A percentile compares a stretch with the other conserved stretches of the same genome.
These are phyloP conservation scores for Anthracocystis panici-leucophaei DNA, from an alignment of 1,284 basidiomycete species.

Conservation along the genomic window DNA sequence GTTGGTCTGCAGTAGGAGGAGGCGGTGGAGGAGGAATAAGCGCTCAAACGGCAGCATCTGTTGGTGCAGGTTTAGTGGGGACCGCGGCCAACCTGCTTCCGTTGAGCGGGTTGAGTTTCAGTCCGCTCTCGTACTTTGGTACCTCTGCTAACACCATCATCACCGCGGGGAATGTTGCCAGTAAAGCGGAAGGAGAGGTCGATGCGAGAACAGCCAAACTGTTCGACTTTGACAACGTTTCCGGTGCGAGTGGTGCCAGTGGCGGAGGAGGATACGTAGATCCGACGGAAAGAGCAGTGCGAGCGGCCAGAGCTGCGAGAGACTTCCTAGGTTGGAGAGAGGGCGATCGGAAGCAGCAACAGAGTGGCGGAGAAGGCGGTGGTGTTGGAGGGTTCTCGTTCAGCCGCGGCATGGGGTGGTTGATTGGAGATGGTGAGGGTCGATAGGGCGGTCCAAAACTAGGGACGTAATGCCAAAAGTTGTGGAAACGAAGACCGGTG, in stretches of 20 bases:
- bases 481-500: background rate
- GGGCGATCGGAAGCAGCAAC: slow-evolving; percentile 1
- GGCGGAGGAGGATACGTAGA: slow-evolving; percentile 20
- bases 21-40: slow-evolving; percentile 3
- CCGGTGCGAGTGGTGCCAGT: slow-evolving; percentile 1
- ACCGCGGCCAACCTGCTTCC: slow-evolving; percentile 41
- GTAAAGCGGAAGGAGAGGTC: slow-evolving; percentile 1
- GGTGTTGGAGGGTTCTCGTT: slow-evolving; percentile 35
- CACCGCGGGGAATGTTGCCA: background rate
- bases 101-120: slow-evolving; percentile 10
- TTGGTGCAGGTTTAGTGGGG: slow-evolving; percentile 25
- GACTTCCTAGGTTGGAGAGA: slow-evolving; percentile 52
- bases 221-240: slow-evolving; percentile 46
- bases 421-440: slow-evolving; percentile 45
- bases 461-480: background rate
- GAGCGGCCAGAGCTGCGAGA: slow-evolving; percentile 49
- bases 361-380: background rate
- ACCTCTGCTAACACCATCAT: background rate
- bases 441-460: background rate
- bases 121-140: slow-evolving; percentile 34
- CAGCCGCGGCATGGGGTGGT: slow-evolving; percentile 43
- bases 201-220: slow-evolving; percentile 35
- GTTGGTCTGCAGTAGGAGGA: background rate
- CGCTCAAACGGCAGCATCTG: slow-evolving; percentile 24
- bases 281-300: slow-evolving; percentile 37